Base-by-base conservation (phyloP, 352 stramenopile genomes). In the Phytophthora pistaciae region DNA sequence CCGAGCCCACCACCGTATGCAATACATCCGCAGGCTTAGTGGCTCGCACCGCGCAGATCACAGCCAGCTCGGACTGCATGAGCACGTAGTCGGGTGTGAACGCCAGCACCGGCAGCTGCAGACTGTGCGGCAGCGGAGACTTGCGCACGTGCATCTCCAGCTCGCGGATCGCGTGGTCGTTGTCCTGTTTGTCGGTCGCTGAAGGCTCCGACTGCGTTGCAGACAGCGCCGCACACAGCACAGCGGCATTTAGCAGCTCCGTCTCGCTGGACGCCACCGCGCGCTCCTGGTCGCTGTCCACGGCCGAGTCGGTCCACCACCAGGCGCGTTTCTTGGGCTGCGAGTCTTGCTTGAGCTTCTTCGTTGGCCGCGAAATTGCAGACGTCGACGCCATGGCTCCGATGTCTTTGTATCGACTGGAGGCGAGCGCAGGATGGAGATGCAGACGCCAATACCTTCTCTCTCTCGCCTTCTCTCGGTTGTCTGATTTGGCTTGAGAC, bases 11-110 rank as follows among this genome's bases (percentile, higher is more conserved):
- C 20, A 96, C 80, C 0, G 87, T 78, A 33, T 92, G 77, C 29
- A 96, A 73, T 10, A 94, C 79, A 64, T 95, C 87, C 18, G 77
- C 59, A 40, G 83, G 70, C 5, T 74, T 76, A 0, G 87, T 93
- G 21, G 87, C 84, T 40, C 86, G 79, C 42, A 96, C 75, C 5
- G 83, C 88, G 54, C 88, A 96, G 53, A 96, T 66, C 18, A 94
- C 56, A 10, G 84, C 80, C 13, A 79, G 74, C 29, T 80, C 64
- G 5, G 85, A 93, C 64, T 94, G 85, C 66, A 91, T 67, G 25
- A 95, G 56, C 48, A 91, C 83, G 63, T 79, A 89, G 61, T 91
- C 81, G 59, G 31, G 36, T 0, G 71, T 82, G 67, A 90, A 87
- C 48, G 71, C 70, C 40, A 93, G 70, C 53, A 88, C 74, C 1